phyloP scores from a whole-genome alignment of 345 rosid genomes.

The Lenwebbia sp. region DNA sequence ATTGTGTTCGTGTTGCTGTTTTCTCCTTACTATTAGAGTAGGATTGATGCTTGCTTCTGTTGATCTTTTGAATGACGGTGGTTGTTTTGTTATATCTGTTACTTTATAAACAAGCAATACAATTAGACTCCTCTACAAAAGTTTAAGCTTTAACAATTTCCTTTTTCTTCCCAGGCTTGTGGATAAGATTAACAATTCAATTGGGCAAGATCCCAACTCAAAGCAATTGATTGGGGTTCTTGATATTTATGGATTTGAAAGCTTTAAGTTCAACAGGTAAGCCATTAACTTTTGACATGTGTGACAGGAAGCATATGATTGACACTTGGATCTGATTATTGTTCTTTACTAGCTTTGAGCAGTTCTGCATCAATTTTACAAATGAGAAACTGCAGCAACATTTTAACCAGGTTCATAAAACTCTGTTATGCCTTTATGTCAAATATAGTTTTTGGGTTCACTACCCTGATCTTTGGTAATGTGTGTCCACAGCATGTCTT shows the following conservation, averaged over 20 bases:
- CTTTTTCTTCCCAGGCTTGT: constrained; percentile 63
- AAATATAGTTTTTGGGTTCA: not conserved
- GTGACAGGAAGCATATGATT: not conserved
- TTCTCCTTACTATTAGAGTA: not conserved
- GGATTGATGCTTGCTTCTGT: not conserved
- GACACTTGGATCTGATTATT: constrained; percentile 10
- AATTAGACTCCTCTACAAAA: not conserved
- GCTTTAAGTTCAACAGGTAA: constrained; percentile 95
- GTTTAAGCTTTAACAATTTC: not conserved
- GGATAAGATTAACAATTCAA: constrained; percentile 81
- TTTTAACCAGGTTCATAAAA: constrained; percentile 73
- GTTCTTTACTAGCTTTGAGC: constrained; percentile 65
- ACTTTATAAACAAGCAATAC: not conserved
- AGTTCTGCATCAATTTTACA: constrained; percentile 97
- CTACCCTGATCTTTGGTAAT: constrained; percentile 6
- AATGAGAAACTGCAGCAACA: constrained; percentile 99
- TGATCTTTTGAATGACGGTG: not conserved
- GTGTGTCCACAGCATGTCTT: constrained; percentile 74
- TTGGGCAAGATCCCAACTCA: constrained; percentile 99
- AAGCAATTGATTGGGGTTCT: constrained; percentile 92
- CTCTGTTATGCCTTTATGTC: not conserved
- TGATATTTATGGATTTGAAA: constrained; percentile 98
- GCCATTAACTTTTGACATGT: constrained; percentile 7
- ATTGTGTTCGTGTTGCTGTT: not conserved
- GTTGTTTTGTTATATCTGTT: not conserved